phyloP scores from a whole-genome alignment of 345 rosid genomes.

The Laguncularia racemosa region DNA sequence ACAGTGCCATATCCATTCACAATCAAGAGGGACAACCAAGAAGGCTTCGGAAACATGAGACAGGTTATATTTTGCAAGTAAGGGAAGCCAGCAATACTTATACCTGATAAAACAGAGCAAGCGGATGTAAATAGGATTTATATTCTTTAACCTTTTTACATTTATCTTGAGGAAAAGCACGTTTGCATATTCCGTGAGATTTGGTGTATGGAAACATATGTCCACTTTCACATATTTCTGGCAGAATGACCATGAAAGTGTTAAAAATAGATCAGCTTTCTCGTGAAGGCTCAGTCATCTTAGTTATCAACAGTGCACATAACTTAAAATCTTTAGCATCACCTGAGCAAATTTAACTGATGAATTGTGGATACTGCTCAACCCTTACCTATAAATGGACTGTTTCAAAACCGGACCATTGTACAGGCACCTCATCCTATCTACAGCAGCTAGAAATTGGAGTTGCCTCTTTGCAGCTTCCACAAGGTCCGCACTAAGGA shows the following conservation, averaged over 20 bases:
- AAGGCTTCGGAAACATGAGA: slow-evolving; percentile 39
- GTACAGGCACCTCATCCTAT: slow-evolving; percentile 57
- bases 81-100: slow-evolving; percentile 85
- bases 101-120: slow-evolving; percentile 36
- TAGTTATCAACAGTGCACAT: neutral
- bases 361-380: neutral
- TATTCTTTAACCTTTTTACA: no score
- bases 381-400: slow-evolving; percentile 61
- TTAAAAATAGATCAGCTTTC: neutral
- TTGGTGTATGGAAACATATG: no score
- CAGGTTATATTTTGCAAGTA: slow-evolving; percentile 51
- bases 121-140: neutral
- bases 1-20: slow-evolving; percentile 99
- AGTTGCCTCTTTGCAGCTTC: slow-evolving; percentile 75
- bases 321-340: no score
- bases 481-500: slow-evolving; percentile 44
- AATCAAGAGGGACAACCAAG: slow-evolving; percentile 77
- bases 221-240: no score
- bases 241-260: neutral
- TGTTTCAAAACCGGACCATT: slow-evolving; percentile 51
- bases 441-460: slow-evolving; percentile 56
- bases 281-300: neutral
- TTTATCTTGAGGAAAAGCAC: no score
- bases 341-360: no score
- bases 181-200: no score